Evolutionary conservation across 1,139 yeast genomes (phyloP).

Genomic region (Scheffersomyces titani): DNA sequence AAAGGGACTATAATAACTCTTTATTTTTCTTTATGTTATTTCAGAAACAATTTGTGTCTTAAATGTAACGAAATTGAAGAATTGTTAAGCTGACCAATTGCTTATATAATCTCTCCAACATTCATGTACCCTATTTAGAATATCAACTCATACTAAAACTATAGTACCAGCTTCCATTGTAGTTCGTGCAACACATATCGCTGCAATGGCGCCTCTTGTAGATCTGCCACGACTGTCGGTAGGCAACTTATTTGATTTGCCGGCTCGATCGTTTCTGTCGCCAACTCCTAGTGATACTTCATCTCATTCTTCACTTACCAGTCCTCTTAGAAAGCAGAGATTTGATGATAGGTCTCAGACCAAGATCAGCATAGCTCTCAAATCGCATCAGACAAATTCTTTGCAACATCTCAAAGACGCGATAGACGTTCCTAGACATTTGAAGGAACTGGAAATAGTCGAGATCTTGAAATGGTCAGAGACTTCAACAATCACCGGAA

Average conservation of each 20-base stretch:
- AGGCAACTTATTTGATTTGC: constrained; percentile 11
- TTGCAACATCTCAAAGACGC: neutral
- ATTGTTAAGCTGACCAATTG: neutral
- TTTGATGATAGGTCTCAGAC: constrained; percentile 46
- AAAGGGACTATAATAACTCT: neutral
- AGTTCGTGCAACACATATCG: neutral
- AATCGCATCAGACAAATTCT: constrained; percentile 3
- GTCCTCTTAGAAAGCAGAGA: constrained; percentile 18
- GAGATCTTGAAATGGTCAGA: constrained; percentile 28
- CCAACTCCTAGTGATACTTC: constrained; percentile 8
- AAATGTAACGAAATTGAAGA: neutral
- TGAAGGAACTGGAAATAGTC: neutral
- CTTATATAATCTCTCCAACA: neutral
- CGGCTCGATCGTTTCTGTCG: constrained; percentile 11
- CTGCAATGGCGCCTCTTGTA: neutral
- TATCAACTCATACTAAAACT: neutral
- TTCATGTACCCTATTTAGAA: too few species aligned
- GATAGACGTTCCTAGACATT: neutral
- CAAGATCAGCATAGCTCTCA: constrained; percentile 22
- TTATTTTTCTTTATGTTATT: neutral
- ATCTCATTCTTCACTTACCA: constrained; percentile 1
- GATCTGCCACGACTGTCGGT: neutral
- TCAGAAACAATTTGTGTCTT: neutral
- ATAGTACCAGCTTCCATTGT: neutral
- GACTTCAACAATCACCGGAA: constrained; percentile 19